Evolutionary conservation across 2,329 filamentous ascomycete species (phyloP).

Genomic region (Diaporthe ampelina): DNA sequence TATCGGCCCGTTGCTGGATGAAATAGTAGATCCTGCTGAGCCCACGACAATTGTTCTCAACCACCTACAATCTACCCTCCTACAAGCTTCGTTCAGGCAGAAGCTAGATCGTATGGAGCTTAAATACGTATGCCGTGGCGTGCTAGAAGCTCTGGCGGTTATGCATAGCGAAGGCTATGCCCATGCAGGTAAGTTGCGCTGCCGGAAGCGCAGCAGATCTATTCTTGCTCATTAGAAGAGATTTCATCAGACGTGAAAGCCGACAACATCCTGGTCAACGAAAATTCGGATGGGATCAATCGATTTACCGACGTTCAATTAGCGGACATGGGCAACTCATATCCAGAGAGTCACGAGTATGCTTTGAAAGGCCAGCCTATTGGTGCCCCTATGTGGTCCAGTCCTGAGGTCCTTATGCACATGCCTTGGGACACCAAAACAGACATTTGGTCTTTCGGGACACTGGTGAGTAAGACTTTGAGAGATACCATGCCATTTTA

Average conservation of each 20-base stretch:
- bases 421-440: constrained; percentile 19
- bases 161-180: constrained; percentile 14
- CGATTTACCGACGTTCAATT: constrained; percentile 5
- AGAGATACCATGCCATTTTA: no score
- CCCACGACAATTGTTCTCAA: constrained; percentile 1
- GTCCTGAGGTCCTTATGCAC: constrained; percentile 4
- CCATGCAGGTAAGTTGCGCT: background rate
- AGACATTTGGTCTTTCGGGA: constrained; percentile 15
- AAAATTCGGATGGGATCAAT: background rate
- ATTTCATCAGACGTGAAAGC: constrained; percentile 1
- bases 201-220: background rate
- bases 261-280: background rate
- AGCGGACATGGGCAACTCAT: constrained; percentile 17
- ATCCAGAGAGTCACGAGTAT: background rate
- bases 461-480: background rate
- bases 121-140: background rate
- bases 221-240: background rate
- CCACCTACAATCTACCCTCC: background rate
- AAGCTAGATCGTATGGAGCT: background rate
- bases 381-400: constrained; percentile 9
- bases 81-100: background rate
- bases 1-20: constrained; percentile 1
- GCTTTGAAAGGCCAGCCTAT: constrained; percentile 3
- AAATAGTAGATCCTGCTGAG: constrained; percentile 12
- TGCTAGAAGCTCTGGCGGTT: background rate